Conservation (phyloP, 768 basidiomycete species). For the Myochromella boudieri region DNA sequence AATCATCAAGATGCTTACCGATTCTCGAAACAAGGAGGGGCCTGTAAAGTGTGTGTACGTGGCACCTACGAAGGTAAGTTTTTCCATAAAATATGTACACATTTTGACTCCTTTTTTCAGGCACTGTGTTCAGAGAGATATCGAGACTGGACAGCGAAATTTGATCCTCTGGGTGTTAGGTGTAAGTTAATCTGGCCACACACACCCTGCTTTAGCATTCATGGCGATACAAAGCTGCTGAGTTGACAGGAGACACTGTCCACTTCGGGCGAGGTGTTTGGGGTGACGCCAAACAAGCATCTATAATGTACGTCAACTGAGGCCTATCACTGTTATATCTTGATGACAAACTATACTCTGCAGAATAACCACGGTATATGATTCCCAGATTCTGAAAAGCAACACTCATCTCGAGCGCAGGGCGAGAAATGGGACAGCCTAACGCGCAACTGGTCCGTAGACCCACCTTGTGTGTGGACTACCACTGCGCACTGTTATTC, state of each 20-base stretch:
- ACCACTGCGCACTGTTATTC: no score
- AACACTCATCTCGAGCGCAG: conserved; percentile 33
- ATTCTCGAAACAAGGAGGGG: conserved; percentile 33
- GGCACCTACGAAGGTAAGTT: conserved; percentile 81
- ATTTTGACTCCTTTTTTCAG: conserved; percentile 34
- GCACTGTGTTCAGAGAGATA: conserved; percentile 85
- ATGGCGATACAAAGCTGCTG: conserved; percentile 56
- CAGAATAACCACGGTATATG: conserved; percentile 76
- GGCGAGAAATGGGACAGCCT: conserved; percentile 97
- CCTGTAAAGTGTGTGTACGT: conserved; percentile 83
- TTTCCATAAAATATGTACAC: neutral
- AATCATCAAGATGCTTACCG: conserved; percentile 71
- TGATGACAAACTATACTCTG: conserved; percentile 5
- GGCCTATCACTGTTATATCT: neutral
- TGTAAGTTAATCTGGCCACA: conserved; percentile 43
- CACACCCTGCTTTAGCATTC: neutral
- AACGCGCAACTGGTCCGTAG: conserved; percentile 75
- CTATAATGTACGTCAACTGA: conserved; percentile 64
- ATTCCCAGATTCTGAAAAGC: neutral
- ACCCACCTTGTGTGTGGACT: neutral
- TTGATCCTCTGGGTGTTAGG: conserved; percentile 70
- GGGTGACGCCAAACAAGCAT: conserved; percentile 72
- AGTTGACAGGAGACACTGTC: conserved; percentile 91
- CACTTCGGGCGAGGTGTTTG: conserved; percentile 62
- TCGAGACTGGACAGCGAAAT: conserved; percentile 83